These are phyloP conservation scores for Solanum pimpinellifolium DNA, from an alignment of 257 asterid genomes.

Conservation along the genomic window DNA sequence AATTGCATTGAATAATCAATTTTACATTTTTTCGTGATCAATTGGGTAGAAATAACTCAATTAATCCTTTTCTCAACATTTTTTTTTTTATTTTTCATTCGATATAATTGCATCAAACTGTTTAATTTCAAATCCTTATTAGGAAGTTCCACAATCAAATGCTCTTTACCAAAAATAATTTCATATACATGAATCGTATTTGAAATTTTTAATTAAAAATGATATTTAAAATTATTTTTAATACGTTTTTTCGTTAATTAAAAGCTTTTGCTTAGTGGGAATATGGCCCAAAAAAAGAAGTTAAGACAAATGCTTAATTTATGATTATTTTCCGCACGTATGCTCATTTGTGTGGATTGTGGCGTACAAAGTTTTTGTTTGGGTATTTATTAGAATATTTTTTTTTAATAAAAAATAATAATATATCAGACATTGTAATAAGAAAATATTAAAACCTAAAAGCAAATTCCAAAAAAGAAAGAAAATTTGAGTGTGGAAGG, in stretches of 20 bases:
- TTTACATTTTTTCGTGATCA: neutral
- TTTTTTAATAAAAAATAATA: neutral
- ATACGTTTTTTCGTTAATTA: neutral
- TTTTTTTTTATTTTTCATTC: too few relatives aligned
- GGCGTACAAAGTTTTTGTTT: neutral
- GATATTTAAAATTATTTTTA: too few relatives aligned
- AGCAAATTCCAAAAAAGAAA: constrained; percentile 1
- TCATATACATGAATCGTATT: fast-evolving
- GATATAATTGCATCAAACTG: too few relatives aligned
- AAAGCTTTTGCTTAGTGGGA: neutral
- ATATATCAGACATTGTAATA: neutral
- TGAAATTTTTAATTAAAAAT: neutral
- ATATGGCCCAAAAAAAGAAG: neutral
- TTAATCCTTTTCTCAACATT: neutral
- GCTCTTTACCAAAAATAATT: neutral
- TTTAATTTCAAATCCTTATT: too few relatives aligned
- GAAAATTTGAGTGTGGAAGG: neutral
- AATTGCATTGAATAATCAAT: neutral
- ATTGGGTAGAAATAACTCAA: neutral
- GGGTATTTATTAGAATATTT: constrained; percentile 1
- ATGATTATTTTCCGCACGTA: neutral
- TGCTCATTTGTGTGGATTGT: neutral
- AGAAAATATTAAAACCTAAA: neutral
- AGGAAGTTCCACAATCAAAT: too few relatives aligned
- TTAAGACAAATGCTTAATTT: neutral